Percentiles rank a stretch among this genome's conserved stretches.
Evolutionary conservation across 352 stramenopile species (phyloP).

Genomic region (Pythium monospermum): DNA sequence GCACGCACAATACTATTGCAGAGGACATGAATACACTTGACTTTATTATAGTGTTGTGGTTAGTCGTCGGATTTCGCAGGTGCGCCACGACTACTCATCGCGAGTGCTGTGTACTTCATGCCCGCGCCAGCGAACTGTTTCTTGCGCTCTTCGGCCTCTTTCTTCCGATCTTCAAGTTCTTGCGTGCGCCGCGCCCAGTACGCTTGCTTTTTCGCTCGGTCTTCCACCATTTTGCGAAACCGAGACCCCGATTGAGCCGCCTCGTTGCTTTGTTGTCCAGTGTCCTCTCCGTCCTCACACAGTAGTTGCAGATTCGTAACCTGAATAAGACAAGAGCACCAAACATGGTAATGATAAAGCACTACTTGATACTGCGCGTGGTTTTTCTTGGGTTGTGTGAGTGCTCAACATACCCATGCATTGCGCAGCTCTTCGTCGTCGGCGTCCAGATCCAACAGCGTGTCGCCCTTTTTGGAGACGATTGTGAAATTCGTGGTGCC

Average conservation of each 20-base stretch:
- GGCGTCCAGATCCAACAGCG: conserved; percentile 66
- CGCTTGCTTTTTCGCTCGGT: conserved; percentile 68
- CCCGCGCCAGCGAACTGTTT: conserved; percentile 63
- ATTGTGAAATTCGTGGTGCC: conserved; percentile 42
- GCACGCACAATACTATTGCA: too few species aligned
- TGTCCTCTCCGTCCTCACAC: conserved; percentile 44
- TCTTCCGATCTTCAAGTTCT: conserved; percentile 69
- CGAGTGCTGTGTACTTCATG: conserved; percentile 82
- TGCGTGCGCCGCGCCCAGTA: conserved; percentile 77
- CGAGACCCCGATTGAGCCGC: conserved; percentile 29
- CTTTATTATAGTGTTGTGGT: too few species aligned
- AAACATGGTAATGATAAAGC: too few species aligned
- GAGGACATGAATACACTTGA: too few species aligned
- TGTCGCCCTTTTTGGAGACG: conserved; percentile 53
- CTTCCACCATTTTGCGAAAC: conserved; percentile 71
- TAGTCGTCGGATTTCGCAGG: too few species aligned
- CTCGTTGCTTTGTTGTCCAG: conserved; percentile 28
- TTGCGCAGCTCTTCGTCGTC: conserved; percentile 55
- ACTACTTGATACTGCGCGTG: background rate
- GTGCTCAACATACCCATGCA: conserved; percentile 54
- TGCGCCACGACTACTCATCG: too few species aligned
- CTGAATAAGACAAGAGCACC: conserved; percentile 21
- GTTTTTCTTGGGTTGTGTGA: too few species aligned
- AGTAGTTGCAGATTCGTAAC: conserved; percentile 71
- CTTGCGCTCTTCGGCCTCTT: conserved; percentile 73